A percentile compares a stretch with the other conserved stretches of the same genome.
phyloP scores from a whole-genome alignment of 345 rosid species.

The Zanthoxylum bungeanum region DNA sequence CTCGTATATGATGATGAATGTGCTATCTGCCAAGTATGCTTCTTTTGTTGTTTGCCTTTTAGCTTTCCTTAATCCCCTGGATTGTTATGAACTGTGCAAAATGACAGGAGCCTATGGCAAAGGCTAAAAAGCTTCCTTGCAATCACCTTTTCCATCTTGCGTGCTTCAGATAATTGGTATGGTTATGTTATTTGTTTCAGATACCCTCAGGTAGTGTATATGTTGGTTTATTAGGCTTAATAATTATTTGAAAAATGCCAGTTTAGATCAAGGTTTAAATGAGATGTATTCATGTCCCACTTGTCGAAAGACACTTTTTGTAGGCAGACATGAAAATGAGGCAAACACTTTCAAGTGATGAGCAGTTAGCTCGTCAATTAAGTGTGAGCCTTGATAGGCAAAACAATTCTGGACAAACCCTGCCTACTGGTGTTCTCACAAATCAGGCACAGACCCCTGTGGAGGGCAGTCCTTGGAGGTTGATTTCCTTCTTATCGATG shows the following conservation, averaged over 20 bases:
- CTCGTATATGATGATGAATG: slow-evolving; percentile 92
- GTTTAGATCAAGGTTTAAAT: slow-evolving; percentile 98
- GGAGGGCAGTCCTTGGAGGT: slow-evolving; percentile 87
- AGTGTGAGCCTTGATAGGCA: slow-evolving; percentile 56
- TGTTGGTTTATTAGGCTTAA: slow-evolving; percentile 10
- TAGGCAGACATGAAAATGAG: slow-evolving; percentile 60
- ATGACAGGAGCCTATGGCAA: slow-evolving; percentile 98
- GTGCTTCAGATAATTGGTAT: slow-evolving; percentile 98
- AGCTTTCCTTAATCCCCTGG: slow-evolving; percentile 12
- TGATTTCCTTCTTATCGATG: slow-evolving; percentile 14
- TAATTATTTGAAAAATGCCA: slow-evolving; percentile 36
- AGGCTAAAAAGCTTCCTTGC: slow-evolving; percentile 90
- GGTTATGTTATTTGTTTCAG: slow-evolving; percentile 10
- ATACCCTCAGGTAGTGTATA: slow-evolving; percentile 9
- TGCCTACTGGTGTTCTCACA: slow-evolving; percentile 68
- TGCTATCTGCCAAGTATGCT: slow-evolving; percentile 94
- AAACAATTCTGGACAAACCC: slow-evolving; percentile 42
- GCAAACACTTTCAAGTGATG: slow-evolving; percentile 50
- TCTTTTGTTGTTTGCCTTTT: slow-evolving; percentile 10
- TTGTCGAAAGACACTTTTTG: slow-evolving; percentile 95
- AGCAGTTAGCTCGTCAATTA: slow-evolving; percentile 77
- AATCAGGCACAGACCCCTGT: slow-evolving; percentile 50
- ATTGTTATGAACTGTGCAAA: slow-evolving; percentile 22
- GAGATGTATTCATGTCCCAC: slow-evolving; percentile 94
- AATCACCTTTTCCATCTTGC: slow-evolving; percentile 94